These are phyloP conservation scores for Penstemon newberryi DNA, from an alignment of 257 asterid genomes.

Conservation along the genomic window DNA sequence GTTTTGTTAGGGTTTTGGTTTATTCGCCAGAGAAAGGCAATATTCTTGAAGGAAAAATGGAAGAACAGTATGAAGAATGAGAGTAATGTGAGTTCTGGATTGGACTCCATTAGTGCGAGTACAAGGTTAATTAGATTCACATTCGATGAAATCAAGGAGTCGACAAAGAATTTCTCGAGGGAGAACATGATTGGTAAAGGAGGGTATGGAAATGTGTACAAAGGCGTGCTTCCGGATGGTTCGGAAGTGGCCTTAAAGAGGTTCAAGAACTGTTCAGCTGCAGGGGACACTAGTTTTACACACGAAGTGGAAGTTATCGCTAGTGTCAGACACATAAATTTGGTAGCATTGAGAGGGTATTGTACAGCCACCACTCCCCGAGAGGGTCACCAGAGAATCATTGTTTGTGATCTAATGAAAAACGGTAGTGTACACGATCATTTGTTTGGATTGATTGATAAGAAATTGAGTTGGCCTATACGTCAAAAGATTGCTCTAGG, in stretches of 20 bases:
- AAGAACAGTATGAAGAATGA: conserved; percentile 11
- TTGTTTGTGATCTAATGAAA: conserved; percentile 80
- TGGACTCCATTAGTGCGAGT: conserved; percentile 68
- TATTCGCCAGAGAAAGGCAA: conserved; percentile 35
- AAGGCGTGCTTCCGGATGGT: conserved; percentile 68
- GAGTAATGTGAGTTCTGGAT: conserved; percentile 36
- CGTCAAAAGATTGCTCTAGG: conserved; percentile 83
- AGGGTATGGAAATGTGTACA: conserved; percentile 87
- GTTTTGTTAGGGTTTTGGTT: conserved; percentile 39
- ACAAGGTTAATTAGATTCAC: conserved; percentile 61
- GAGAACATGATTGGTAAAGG: conserved; percentile 71
- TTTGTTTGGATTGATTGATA: conserved; percentile 46
- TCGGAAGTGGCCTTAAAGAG: conserved; percentile 82
- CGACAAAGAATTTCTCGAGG: conserved; percentile 63
- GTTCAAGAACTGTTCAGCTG: conserved; percentile 81
- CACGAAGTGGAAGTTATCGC: conserved; percentile 93
- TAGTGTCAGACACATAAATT: conserved; percentile 75
- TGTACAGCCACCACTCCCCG: conserved; percentile 74
- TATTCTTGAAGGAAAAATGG: conserved; percentile 24
- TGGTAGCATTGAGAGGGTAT: conserved; percentile 79
- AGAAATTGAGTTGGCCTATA: conserved; percentile 70
- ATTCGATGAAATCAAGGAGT: conserved; percentile 60
- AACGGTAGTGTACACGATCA: conserved; percentile 90
- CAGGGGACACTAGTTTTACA: conserved; percentile 63
- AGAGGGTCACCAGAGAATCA: conserved; percentile 85